Percentiles rank a stretch among this genome's conserved stretches.
Evolutionary conservation across 1,139 yeast genomes (phyloP).

Genomic region (Waltiozyma sp.): DNA sequence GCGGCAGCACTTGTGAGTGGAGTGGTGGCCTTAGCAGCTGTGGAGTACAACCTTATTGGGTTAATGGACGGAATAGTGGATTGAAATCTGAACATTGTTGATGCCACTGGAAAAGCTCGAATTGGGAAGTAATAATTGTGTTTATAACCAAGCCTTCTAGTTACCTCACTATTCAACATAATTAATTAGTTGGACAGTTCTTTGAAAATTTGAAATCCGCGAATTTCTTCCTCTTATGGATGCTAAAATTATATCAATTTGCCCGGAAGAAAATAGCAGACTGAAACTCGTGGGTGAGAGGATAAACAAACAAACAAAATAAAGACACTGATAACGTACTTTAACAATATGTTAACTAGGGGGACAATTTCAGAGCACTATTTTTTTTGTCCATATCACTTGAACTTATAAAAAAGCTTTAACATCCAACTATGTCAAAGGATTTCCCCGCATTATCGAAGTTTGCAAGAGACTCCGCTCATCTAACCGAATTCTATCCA

Average conservation of each 20-base stretch:
- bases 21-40: slow-evolving; percentile 3
- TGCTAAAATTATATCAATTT: no score
- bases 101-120: not conserved
- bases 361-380: no score
- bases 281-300: not conserved
- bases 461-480: slow-evolving; percentile 27
- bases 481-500: slow-evolving; percentile 42
- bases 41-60: slow-evolving; percentile 10
- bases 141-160: no score
- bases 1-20: slow-evolving; percentile 1
- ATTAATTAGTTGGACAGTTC: not conserved
- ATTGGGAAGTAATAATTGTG: not conserved
- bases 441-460: not conserved
- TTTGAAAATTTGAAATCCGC: not conserved
- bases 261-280: no score
- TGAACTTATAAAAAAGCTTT: no score
- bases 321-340: no score
- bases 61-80: not conserved
- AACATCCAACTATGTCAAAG: not conserved
- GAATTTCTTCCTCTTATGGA: not conserved
- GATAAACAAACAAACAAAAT: not conserved
- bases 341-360: no score
- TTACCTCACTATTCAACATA: no score
- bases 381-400: no score
- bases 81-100: not conserved